Evolutionary conservation across 2,329 filamentous ascomycete genomes (phyloP).

Genomic region (Talaromyces rugulosus): DNA sequence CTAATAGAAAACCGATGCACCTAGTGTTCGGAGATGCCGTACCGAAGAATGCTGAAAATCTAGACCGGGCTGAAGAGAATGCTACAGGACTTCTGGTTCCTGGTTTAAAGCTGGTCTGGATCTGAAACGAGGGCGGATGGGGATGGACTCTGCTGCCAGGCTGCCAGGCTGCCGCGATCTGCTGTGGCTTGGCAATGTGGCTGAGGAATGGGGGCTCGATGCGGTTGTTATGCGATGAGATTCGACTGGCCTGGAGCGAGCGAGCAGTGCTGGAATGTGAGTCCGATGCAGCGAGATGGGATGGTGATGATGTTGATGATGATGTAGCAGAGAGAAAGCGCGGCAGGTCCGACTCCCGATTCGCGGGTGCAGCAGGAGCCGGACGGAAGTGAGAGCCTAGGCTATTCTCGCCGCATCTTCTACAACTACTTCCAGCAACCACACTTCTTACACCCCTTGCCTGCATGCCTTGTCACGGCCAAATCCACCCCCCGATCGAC

Average conservation of each 20-base stretch:
- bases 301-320: background rate
- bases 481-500: background rate
- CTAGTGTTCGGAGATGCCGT: background rate
- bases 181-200: background rate
- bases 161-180: background rate
- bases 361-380: background rate
- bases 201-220: background rate
- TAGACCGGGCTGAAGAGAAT: background rate
- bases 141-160: background rate
- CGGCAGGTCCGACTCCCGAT: background rate
- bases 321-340: background rate
- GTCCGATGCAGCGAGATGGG: background rate
- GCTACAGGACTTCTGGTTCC: background rate
- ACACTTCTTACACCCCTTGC: background rate
- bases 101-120: background rate
- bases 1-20: background rate
- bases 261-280: background rate
- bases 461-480: background rate
- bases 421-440: background rate
- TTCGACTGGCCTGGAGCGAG: background rate
- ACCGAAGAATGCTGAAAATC: background rate
- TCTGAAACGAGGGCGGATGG: background rate
- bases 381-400: background rate
- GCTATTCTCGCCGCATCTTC: background rate
- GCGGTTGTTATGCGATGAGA: background rate